A percentile compares a stretch with the other conserved stretches of the same genome.
These are phyloP conservation scores for Rosellinia necatrix DNA, from an alignment of 2,329 filamentous ascomycete species.

Conservation along the genomic window DNA sequence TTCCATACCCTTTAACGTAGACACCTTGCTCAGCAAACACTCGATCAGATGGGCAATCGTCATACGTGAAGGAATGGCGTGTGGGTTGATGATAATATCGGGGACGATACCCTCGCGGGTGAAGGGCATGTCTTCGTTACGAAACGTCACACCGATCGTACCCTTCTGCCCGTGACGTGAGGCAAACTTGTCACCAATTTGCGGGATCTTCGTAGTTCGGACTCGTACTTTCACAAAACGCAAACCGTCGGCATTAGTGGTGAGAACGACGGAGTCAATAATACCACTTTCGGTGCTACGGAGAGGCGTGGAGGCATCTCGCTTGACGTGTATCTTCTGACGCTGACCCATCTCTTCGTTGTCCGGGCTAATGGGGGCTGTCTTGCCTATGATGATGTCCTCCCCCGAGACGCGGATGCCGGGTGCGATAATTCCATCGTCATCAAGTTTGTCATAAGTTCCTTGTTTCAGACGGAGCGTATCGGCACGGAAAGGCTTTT, in stretches of 20 bases:
- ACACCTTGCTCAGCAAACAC: constrained; percentile 95
- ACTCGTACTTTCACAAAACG: constrained; percentile 98
- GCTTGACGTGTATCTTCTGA: constrained; percentile 86
- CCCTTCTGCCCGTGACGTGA: constrained; percentile 99
- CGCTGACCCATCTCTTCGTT: constrained; percentile 92
- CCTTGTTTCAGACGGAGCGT: constrained; percentile 92
- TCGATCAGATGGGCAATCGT: constrained; percentile 99
- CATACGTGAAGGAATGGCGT: constrained; percentile 99
- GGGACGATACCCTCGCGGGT: constrained; percentile 88
- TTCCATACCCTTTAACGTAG: constrained; percentile 89
- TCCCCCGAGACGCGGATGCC: constrained; percentile 95
- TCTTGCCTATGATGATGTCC: constrained; percentile 99
- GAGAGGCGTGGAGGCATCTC: constrained; percentile 93
- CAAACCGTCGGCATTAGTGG: constrained; percentile 91
- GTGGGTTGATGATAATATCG: constrained; percentile 98
- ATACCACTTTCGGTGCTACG: constrained; percentile 97
- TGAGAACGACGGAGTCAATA: constrained; percentile 89
- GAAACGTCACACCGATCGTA: constrained; percentile 97
- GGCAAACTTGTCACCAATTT: constrained; percentile 99
- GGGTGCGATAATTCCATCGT: constrained; percentile 92
- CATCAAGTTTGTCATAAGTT: constrained; percentile 96
- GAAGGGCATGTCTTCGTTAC: constrained; percentile 99
- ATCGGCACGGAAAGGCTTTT: constrained; percentile 88
- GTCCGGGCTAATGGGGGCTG: constrained; percentile 89
- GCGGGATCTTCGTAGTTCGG: constrained; percentile 94